Base-by-base conservation (phyloP, 2,329 filamentous ascomycete species). In the Geosmithia putterillii region DNA sequence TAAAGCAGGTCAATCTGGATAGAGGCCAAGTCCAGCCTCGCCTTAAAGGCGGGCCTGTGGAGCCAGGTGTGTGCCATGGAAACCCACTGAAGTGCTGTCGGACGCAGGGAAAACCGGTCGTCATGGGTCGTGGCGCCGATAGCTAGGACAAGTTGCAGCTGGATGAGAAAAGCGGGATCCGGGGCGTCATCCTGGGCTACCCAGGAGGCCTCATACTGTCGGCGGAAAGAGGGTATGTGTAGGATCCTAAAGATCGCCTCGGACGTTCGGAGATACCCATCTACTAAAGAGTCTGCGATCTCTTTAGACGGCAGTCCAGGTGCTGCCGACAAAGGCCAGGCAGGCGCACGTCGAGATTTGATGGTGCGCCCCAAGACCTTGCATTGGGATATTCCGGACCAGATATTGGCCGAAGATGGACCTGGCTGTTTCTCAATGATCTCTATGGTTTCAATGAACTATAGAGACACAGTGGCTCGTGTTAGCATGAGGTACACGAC, bases 41-140 rank as follows among this genome's bases (percentile, higher is more conserved):
- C 62, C 46, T 80, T 81, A 50, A 68, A 70, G 3, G 68, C 60
- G 0, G 76, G 76, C 5, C 66, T 64, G 0, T 69, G 67, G 0
- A 73, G 42, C 71, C 72, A 81, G 0, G 65, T 66, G 38, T 74
- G 70, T 0, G 69, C 75, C 47, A 78, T 74, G 44, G 73, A 71
- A 0, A 79, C 57, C 76, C 76, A 81, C 22, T 57, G 62, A n/a
- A 69, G 58, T 0, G 76, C 76, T 0, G 63, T 61, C 6, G 57
- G 42, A 7, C 73, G 66, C 32, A 77, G 49, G 0, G 67, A 70
- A 44, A 74, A 78, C 0, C 56, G 46, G 0, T 70, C 63, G 42
- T 79, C 71, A 44, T 73, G 68, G 0, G 61, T 59, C 1, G 63
- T 58, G 1, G 73, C 66, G 1, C 76, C 78, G 17, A 81, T 67